Percentiles rank a stretch among this genome's conserved stretches.
These are phyloP conservation scores for Geosmithia flava DNA, from an alignment of 2,329 filamentous ascomycete genomes.

Conservation along the genomic window DNA sequence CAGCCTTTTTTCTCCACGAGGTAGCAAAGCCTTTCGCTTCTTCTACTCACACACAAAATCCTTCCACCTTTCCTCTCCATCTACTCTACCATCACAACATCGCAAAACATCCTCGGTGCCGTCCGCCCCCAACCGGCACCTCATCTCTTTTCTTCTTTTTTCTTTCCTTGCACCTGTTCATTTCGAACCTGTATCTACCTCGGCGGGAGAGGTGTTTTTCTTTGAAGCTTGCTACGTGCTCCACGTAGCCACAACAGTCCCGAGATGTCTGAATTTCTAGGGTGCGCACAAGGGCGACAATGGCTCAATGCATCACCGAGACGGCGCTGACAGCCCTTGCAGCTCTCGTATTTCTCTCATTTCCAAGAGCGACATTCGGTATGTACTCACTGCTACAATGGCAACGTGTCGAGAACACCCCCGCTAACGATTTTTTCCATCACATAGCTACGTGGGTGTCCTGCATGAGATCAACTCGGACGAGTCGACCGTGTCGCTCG, in stretches of 20 bases:
- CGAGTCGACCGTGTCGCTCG: slow-evolving; percentile 88
- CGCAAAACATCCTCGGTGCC: background rate
- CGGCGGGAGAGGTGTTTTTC: slow-evolving; percentile 8
- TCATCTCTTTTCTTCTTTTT: slow-evolving; percentile 2
- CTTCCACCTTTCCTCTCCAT: slow-evolving; percentile 2
- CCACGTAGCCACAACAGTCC: slow-evolving; percentile 21
- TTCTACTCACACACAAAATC: slow-evolving; percentile 1
- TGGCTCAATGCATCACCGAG: slow-evolving; percentile 36
- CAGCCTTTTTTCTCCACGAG: slow-evolving; percentile 2
- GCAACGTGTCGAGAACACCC: slow-evolving; percentile 1
- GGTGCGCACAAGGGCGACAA: slow-evolving; percentile 21
- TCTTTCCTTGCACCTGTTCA: background rate
- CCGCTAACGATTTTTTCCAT: slow-evolving; percentile 17
- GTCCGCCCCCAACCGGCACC: slow-evolving; percentile 1
- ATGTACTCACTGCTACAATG: slow-evolving; percentile 10
- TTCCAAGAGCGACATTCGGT: slow-evolving; percentile 96
- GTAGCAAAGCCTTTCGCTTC: background rate
- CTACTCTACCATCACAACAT: slow-evolving; percentile 1
- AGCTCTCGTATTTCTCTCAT: slow-evolving; percentile 93
- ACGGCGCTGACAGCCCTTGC: slow-evolving; percentile 22
- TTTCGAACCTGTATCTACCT: background rate
- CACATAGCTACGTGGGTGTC: slow-evolving; percentile 75
- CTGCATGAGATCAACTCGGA: slow-evolving; percentile 98
- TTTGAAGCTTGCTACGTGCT: slow-evolving; percentile 24
- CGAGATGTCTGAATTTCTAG: slow-evolving; percentile 48